These are phyloP conservation scores for Imleria badia DNA, from an alignment of 768 basidiomycete species.

Conservation along the genomic window DNA sequence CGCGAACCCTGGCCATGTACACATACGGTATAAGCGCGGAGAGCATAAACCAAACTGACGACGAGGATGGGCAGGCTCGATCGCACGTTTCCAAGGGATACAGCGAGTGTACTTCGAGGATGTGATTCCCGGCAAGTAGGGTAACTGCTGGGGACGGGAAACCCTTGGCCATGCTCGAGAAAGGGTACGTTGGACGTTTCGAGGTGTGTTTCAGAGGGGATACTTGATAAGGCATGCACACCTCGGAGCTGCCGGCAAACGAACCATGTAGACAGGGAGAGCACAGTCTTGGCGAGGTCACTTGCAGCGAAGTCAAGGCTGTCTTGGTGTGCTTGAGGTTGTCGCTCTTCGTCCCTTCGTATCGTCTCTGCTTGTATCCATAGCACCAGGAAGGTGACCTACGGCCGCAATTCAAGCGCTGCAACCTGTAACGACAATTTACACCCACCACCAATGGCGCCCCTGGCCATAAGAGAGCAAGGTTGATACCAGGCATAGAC, in stretches of 20 bases:
- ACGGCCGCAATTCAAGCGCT: background rate
- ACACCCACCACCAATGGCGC: conserved; percentile 7
- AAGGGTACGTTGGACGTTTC: conserved; percentile 5
- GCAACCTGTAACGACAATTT: background rate
- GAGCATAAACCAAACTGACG: conserved; percentile 11
- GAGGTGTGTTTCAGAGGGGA: conserved; percentile 6
- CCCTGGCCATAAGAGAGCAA: background rate
- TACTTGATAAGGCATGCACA: background rate
- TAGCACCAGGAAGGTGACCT: conserved; percentile 17
- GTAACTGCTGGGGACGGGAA: background rate
- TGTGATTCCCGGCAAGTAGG: background rate
- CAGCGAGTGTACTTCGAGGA: background rate
- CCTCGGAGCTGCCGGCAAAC: conserved; percentile 1
- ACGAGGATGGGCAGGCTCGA: conserved; percentile 13
- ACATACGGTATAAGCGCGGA: conserved; percentile 24
- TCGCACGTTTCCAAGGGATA: conserved; percentile 11
- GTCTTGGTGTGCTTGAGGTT: conserved; percentile 1
- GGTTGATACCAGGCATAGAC: background rate
- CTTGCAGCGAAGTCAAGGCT: conserved; percentile 18
- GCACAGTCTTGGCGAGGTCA: conserved; percentile 18
- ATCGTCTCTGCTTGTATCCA: conserved; percentile 15
- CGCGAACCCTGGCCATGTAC: background rate
- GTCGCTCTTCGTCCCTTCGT: background rate
- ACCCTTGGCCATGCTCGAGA: conserved; percentile 6
- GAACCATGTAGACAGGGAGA: conserved; percentile 20